Base-by-base conservation (phyloP, 306 rosid genomes). In the Hippophae tibetana region DNA sequence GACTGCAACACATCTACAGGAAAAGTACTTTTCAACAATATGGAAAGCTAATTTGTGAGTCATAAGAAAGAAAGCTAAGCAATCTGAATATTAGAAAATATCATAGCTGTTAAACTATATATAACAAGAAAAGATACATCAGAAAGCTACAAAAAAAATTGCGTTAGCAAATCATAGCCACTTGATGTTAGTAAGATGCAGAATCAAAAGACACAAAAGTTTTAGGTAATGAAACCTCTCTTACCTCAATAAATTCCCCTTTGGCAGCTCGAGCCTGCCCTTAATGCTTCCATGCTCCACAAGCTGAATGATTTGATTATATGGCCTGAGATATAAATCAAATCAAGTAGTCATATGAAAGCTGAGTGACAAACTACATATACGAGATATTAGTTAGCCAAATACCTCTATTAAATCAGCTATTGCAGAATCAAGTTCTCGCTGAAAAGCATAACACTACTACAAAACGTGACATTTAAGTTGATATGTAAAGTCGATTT, bases 201-300 rank as follows among this genome's bases (percentile, higher is more conserved):
- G 42, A 57, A 13, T 62, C 26, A n/a, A 60, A 25, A 65, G 48
- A 52, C 6, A 46, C 11, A 58, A 48, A 47, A 55, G 53, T 52
- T 18, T 47, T 23, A 68, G 62, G n/a, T 58, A 60, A 70, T 57
- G 50, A 43, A 43, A 68, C 69, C 57, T 23, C 42, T 67, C 81
- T 84, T 67, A 87, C 99, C 92, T 81, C 93, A 70, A 73, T 77
- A 76, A 82, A 83, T 74, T 84, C 82, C 68, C 99, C 99, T 65
- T 88, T 74, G n/a, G 96, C 99, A 58, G 99, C 96, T 58, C 94
- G 87, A 43, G 99, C 99, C 74, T 92, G 99, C 74, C 99, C 99
- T 78, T 96, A 85, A 70, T 96, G 80, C 69, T 92, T 92, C 99
- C 99, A 92, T 68, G 96, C 99, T 79, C 87, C 99, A 53, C 89